phyloP scores from a whole-genome alignment of 192 early-diverging fungal species.

The Mortierella hygrophila region DNA sequence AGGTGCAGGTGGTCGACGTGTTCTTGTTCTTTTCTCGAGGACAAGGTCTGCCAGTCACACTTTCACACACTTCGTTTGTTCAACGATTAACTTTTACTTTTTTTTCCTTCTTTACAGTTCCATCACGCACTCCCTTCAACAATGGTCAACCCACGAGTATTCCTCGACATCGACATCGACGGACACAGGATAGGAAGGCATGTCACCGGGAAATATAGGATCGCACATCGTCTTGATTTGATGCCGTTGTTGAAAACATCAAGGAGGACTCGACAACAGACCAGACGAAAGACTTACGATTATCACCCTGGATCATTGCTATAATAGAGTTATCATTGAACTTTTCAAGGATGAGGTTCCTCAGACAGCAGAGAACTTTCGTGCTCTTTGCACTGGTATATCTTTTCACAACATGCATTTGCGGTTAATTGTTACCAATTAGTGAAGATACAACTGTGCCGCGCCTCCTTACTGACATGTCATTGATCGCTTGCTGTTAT shows the following conservation, averaged over 20 bases:
- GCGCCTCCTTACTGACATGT: not conserved
- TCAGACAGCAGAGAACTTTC: conserved; percentile 84
- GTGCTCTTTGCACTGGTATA: conserved; percentile 88
- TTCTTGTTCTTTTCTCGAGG: not conserved
- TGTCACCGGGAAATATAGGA: not conserved
- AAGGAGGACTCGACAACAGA: not conserved
- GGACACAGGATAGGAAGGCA: conserved; percentile 62
- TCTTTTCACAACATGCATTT: not conserved
- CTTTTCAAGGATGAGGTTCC: conserved; percentile 58
- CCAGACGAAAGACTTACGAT: not conserved
- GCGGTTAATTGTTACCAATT: not conserved
- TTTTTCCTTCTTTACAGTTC: not conserved
- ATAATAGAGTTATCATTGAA: conserved; percentile 53
- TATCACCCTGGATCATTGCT: not conserved
- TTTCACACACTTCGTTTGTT: not conserved
- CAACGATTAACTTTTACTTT: not conserved
- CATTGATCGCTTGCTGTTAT: not conserved
- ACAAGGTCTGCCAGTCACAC: not conserved
- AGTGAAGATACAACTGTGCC: not conserved
- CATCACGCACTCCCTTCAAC: not conserved
- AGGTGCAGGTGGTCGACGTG: not conserved
- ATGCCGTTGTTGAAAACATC: not conserved
- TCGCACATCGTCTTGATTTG: not conserved
- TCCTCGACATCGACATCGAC: conserved; percentile 73
- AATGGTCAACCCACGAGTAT: conserved; percentile 69